Evolutionary conservation across 257 asterid species (phyloP).

Genomic region (Nicotiana sylvestris): DNA sequence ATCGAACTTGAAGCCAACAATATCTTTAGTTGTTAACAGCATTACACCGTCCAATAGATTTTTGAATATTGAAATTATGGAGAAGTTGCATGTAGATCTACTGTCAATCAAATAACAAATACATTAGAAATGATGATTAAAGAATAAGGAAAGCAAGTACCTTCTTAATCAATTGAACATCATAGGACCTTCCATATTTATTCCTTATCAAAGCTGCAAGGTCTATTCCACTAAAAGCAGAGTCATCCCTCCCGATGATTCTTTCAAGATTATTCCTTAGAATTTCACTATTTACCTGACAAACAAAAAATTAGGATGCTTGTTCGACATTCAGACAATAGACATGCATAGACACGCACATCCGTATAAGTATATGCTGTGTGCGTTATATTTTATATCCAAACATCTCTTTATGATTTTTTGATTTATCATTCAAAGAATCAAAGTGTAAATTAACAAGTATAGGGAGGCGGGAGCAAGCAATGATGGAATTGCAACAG

Average conservation of each 20-base stretch:
- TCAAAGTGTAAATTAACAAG: not conserved
- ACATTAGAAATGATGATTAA: not conserved
- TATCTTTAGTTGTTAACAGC: not conserved
- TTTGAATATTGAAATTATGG: not conserved
- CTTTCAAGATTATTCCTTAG: slow-evolving; percentile 72
- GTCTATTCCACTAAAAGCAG: slow-evolving; percentile 83
- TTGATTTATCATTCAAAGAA: not conserved
- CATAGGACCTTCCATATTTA: slow-evolving; percentile 89
- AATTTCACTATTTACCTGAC: slow-evolving; percentile 55
- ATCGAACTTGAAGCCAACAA: not conserved
- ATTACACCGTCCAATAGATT: not conserved
- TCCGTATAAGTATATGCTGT: not conserved
- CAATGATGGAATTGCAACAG: not conserved
- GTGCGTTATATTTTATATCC: not conserved
- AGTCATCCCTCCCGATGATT: slow-evolving; percentile 77
- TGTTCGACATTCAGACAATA: slow-evolving; percentile 8
- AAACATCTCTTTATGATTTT: too few relatives aligned
- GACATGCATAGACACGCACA: not conserved
- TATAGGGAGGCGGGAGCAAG: not conserved
- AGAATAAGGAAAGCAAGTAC: slow-evolving; percentile 30
- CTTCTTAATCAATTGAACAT: slow-evolving; percentile 93
- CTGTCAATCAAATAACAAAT: not conserved
- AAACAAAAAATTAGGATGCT: slow-evolving; percentile 21
- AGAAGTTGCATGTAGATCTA: slow-evolving; percentile 4
- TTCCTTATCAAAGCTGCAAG: slow-evolving; percentile 92